Conservation (phyloP, 768 basidiomycete genomes). For the Psilocybe sp. region DNA sequence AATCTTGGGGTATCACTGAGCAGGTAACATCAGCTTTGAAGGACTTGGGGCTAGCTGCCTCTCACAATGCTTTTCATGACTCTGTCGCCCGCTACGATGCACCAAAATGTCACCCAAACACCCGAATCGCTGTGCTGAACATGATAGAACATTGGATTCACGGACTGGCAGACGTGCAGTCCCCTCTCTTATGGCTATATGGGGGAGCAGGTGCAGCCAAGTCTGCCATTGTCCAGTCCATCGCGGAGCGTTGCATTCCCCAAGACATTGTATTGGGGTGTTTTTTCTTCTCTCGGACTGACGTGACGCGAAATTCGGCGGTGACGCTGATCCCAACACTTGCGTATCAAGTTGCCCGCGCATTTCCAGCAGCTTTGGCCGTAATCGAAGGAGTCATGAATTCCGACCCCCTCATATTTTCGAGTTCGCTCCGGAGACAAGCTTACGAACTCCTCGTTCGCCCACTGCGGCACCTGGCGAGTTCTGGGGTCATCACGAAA, state of each 20-base stretch:
- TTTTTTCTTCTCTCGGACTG: slow-evolving; percentile 9
- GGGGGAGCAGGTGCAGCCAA: slow-evolving; percentile 10
- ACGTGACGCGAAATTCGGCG: neutral
- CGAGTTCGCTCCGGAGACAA: neutral
- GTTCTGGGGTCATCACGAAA: too few relatives aligned
- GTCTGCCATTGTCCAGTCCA: slow-evolving; percentile 5
- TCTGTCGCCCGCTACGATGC: slow-evolving; percentile 7
- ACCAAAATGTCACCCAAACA: slow-evolving; percentile 7
- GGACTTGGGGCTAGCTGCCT: neutral
- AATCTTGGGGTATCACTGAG: too few relatives aligned
- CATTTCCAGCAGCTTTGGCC: neutral
- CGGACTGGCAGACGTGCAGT: neutral
- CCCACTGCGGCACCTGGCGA: too few relatives aligned
- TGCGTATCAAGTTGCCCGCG: slow-evolving; percentile 1
- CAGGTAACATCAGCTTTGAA: neutral
- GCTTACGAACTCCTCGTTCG: neutral
- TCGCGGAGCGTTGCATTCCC: slow-evolving; percentile 2
- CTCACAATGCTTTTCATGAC: slow-evolving; percentile 4
- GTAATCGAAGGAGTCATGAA: neutral
- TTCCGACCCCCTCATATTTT: slow-evolving; percentile 3
- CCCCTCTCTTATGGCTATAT: slow-evolving; percentile 5
- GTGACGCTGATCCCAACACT: slow-evolving; percentile 5
- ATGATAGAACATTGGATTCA: slow-evolving; percentile 3
- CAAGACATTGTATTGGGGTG: neutral
- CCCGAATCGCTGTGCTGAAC: neutral